Base-by-base conservation (phyloP, 2,329 filamentous ascomycete species). In the Nemania abortiva region DNA sequence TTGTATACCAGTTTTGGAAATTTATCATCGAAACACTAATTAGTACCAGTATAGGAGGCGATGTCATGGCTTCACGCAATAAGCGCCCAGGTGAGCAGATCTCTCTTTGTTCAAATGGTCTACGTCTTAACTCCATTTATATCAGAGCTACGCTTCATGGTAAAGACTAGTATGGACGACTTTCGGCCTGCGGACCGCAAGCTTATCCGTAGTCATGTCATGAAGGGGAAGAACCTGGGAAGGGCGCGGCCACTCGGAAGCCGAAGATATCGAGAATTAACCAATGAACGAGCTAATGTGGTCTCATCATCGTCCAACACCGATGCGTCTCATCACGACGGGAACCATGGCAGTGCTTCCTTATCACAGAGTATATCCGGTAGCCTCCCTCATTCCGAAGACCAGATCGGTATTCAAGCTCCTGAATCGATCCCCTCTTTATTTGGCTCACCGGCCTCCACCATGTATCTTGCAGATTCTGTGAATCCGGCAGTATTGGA, bases 211-310 rank as follows among this genome's bases (percentile, higher is more conserved):
- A 80, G 79, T 66, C 79, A 81, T 77, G 82, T 83, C 1, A 84
- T 84, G 82, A 75, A 78, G 18, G 82, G 82, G 5, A 83, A 82
- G 70, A 83, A 83, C 63, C 74, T 74, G 37, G 79, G 78, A 10
- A 80, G 75, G 59, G 49, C 60, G 22, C 70, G 72, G 22, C 59
- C 58, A 15, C 63, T 60, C 20, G 66, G 64, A 31, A 69, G 53
- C 42, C 37, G 55, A 49, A 15, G 11, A 55, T 15, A 20, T 3
- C 9, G 11, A n/a, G 13, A 49, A 9, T 18, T 22, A 15, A 11
- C 9, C 2, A 10, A 47, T 2, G 3, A 24, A 31, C 31, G 5
- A 27, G 24, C n/a, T 1, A 54, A 29, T 18, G 11, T 10, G 10
- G 34, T 5, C 4, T 15, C 4, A 24, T 24, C 31, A 18, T 42